Evolutionary conservation across 1,139 yeast genomes (phyloP).

Genomic region (Nakaseomyces kungkrabaensis): DNA sequence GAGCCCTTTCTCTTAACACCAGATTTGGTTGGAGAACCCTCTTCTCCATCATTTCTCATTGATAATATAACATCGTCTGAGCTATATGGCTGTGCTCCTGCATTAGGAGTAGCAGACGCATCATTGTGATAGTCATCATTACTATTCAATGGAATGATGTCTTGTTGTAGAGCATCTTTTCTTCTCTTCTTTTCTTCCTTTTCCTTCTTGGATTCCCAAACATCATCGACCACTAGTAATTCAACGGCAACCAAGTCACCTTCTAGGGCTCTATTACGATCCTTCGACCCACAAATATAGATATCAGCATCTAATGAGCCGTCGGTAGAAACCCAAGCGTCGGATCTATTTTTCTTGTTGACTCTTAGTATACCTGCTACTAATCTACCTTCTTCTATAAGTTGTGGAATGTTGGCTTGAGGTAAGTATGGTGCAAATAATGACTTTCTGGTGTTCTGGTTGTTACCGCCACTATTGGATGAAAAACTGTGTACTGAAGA

Average conservation of each 20-base stretch:
- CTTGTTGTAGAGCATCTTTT: slow-evolving; percentile 44
- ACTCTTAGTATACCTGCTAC: slow-evolving; percentile 91
- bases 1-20: slow-evolving; percentile 77
- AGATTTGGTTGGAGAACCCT: slow-evolving; percentile 16
- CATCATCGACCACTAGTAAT: slow-evolving; percentile 88
- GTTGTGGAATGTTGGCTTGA: slow-evolving; percentile 82
- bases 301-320: slow-evolving; percentile 93
- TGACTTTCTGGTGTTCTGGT: slow-evolving; percentile 49
- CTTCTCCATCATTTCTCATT: slow-evolving; percentile 19
- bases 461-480: slow-evolving; percentile 31
- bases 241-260: slow-evolving; percentile 96
- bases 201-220: slow-evolving; percentile 93
- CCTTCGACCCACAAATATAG: slow-evolving; percentile 97
- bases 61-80: slow-evolving; percentile 25
- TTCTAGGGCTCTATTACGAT: slow-evolving; percentile 92
- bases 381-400: slow-evolving; percentile 79
- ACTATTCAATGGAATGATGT: slow-evolving; percentile 32
- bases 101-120: slow-evolving; percentile 37
- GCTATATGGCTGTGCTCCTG: slow-evolving; percentile 19
- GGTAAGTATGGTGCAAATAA: slow-evolving; percentile 94
- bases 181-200: slow-evolving; percentile 95
- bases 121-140: slow-evolving; percentile 62
- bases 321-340: slow-evolving; percentile 94
- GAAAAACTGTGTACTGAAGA: slow-evolving; percentile 30
- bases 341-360: slow-evolving; percentile 90